These are phyloP conservation scores for Tetrapisispora fleetii DNA, from an alignment of 805 yeast genomes.

Conservation along the genomic window DNA sequence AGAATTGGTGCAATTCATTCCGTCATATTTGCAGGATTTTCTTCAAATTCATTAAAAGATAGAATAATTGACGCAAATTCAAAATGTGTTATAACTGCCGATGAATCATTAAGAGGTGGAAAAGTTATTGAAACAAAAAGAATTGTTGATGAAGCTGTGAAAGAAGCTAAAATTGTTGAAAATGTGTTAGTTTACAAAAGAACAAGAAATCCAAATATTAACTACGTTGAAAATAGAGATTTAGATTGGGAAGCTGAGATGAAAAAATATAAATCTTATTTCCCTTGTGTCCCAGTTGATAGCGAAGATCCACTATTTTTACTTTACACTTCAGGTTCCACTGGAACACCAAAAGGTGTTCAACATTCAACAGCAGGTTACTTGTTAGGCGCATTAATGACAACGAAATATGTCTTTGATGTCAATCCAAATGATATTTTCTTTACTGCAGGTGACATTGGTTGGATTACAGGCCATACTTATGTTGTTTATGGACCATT, in stretches of 20 bases:
- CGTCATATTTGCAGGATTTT: constrained; percentile 79
- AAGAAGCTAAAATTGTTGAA: constrained; percentile 52
- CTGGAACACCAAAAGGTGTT: constrained; percentile 85
- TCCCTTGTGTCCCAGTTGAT: constrained; percentile 64
- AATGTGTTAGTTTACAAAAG: constrained; percentile 66
- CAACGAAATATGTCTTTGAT: constrained; percentile 71
- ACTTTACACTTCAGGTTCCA: constrained; percentile 78
- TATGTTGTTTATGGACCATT: constrained; percentile 78
- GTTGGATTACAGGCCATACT: constrained; percentile 88
- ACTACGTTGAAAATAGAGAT: constrained; percentile 49
- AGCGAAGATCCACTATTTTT: constrained; percentile 78
- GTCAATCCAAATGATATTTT: constrained; percentile 62
- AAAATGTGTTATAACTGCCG: constrained; percentile 65
- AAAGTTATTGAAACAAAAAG: constrained; percentile 71
- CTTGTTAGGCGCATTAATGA: constrained; percentile 59
- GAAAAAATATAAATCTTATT: constrained; percentile 54
- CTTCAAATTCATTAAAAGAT: constrained; percentile 61
- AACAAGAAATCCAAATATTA: constrained; percentile 46
- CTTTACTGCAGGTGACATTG: constrained; percentile 85
- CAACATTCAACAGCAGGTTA: constrained; percentile 77
- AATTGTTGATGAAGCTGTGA: constrained; percentile 72
- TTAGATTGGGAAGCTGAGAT: constrained; percentile 69
- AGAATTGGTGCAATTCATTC: constrained; percentile 81
- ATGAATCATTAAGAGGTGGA: constrained; percentile 78
- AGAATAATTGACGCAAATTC: constrained; percentile 65